These are phyloP conservation scores for Schizonepeta tenuifolia DNA, from an alignment of 257 asterid genomes.

Conservation along the genomic window DNA sequence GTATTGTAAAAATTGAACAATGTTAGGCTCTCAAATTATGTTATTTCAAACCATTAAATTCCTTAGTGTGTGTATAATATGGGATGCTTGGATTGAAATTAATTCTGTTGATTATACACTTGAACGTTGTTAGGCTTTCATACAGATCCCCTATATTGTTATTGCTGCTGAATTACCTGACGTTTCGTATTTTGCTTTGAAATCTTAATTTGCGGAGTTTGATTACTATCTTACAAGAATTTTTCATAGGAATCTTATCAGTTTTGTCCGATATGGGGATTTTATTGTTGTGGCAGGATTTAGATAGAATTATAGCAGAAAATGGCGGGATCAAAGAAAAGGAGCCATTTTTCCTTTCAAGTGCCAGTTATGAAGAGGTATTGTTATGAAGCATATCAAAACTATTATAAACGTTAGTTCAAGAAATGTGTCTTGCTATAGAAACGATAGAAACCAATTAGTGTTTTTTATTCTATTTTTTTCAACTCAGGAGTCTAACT, in stretches of 20 bases:
- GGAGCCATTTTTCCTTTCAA: constrained; percentile 82
- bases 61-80: background rate
- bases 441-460: background rate
- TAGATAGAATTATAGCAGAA: constrained; percentile 71
- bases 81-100: background rate
- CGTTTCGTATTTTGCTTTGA: background rate
- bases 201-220: constrained; percentile 11
- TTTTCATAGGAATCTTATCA: background rate
- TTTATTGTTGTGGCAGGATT: constrained; percentile 58
- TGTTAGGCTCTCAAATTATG: background rate
- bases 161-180: background rate
- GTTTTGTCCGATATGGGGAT: background rate
- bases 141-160: background rate
- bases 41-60: too few species aligned
- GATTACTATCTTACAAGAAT: background rate
- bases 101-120: background rate
- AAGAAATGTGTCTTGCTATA: constrained; percentile 13
- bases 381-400: constrained; percentile 4
- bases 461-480: background rate
- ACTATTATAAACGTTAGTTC: background rate
- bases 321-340: constrained; percentile 73
- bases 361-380: constrained; percentile 60
- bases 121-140: background rate
- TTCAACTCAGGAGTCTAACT: background rate
- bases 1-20: background rate